Evolutionary conservation across 2,329 filamentous ascomycete genomes (phyloP).

Genomic region (Grosmannia clavigera): DNA sequence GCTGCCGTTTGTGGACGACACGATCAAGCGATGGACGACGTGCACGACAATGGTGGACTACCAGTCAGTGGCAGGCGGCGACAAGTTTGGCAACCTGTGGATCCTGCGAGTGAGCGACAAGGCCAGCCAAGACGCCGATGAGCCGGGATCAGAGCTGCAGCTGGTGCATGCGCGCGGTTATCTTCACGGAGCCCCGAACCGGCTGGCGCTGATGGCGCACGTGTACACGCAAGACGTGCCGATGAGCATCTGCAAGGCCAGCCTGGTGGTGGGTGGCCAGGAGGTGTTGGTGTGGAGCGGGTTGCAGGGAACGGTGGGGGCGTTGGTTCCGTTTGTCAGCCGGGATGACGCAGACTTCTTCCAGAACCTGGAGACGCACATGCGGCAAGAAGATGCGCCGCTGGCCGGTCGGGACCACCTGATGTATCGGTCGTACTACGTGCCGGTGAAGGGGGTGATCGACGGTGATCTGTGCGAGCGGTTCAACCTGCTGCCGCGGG

Average conservation of each 20-base stretch:
- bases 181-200: conserved; percentile 76
- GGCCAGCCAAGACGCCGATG: conserved; percentile 79
- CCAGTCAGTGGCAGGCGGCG: conserved; percentile 84
- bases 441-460: conserved; percentile 90
- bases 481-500: conserved; percentile 69
- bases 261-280: conserved; percentile 79
- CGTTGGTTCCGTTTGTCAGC: conserved; percentile 80
- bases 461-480: conserved; percentile 95
- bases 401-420: conserved; percentile 88
- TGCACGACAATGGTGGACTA: conserved; percentile 93
- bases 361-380: conserved; percentile 79
- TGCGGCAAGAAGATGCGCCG: conserved; percentile 76
- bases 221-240: conserved; percentile 88
- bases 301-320: conserved; percentile 85
- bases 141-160: conserved; percentile 80
- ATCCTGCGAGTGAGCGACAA: conserved; percentile 79
- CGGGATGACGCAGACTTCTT: conserved; percentile 97
- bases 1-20: conserved; percentile 88
- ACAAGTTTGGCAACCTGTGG: conserved; percentile 97
- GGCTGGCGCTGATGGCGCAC: conserved; percentile 75
- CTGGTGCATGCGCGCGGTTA: conserved; percentile 85
- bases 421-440: conserved; percentile 92
- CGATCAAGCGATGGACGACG: conserved; percentile 79
- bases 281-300: conserved; percentile 90
- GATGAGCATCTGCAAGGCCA: conserved; percentile 78